Base-by-base conservation (phyloP, 306 rosid species). In the Pterocarpus santalinus region DNA sequence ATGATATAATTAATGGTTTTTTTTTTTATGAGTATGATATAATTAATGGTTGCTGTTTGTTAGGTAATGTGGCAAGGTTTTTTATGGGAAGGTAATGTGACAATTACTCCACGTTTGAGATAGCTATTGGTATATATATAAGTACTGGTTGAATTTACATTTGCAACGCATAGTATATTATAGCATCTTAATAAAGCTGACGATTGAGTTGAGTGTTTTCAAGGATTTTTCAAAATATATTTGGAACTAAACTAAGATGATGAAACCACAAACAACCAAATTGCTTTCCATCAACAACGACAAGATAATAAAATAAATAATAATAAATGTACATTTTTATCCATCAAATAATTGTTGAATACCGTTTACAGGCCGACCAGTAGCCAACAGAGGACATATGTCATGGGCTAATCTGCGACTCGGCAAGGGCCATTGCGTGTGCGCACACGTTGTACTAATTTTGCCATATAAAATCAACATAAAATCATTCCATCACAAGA, bases 321-420 rank as follows among this genome's bases (percentile, higher is more conserved):
- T 61, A 43, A 43, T 43, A n/a, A 60, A 38, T 38, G 6, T 38
- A 38, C 41, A 38, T 38, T 38, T 38, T 43, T 34, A 51, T 64
- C 72, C 8, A 3, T 15, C 7, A 44, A 75, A 34, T 6, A 63
- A 38, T 47, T n/a, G 76, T 35, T 14, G 53, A 78, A 73, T 51
- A 60, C 86, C 67, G 53, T 62, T 65, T 77, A 14, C 34, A 81
- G 84, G 62, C 89, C 90, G 96, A 88, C 94, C 87, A 69, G 61
- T 70, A 81, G 73, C 89, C 79, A 75, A 65, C 78, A 52, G 49
- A 83, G 55, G 85, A 91, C 97, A 84, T 51, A 86, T 88, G 90
- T 93, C 78, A 76, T 74, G n/a, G 57, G 57, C 43, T 65, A 35
- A 33, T 77, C 52, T 66, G 5, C 72, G 78, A 83, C 64, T 86